phyloP scores from a whole-genome alignment of 768 basidiomycete genomes.

The Russula vinacea region DNA sequence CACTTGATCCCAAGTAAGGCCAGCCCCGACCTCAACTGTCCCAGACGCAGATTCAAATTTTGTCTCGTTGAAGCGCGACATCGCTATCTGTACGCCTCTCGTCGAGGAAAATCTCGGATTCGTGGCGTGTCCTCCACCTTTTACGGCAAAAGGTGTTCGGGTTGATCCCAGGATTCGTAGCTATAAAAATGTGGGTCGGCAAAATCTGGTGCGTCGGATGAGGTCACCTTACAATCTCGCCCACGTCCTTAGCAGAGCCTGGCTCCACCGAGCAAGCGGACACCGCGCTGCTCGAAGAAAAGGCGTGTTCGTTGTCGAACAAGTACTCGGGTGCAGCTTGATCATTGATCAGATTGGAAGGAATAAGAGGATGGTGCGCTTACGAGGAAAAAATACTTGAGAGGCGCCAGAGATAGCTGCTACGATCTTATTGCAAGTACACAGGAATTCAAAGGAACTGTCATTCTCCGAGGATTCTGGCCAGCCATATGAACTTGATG shows the following conservation, averaged over 20 bases:
- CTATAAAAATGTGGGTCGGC: background rate
- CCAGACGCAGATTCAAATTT: background rate
- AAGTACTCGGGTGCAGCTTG: constrained; percentile 20
- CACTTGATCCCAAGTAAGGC: constrained; percentile 33
- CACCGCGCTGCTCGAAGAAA: background rate
- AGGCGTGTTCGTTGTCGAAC: constrained; percentile 15
- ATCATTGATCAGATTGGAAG: background rate
- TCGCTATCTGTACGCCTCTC: constrained; percentile 32
- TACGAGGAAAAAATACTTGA: constrained; percentile 10
- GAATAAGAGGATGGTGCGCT: background rate
- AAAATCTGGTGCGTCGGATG: background rate
- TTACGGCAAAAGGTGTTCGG: constrained; percentile 19
- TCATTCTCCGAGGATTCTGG: background rate
- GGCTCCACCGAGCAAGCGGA: constrained; percentile 31
- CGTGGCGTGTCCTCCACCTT: constrained; percentile 32
- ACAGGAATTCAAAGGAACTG: background rate
- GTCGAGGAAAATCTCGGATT: constrained; percentile 34
- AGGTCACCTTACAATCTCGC: constrained; percentile 18
- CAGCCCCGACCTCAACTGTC: constrained; percentile 30
- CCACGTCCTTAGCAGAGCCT: constrained; percentile 24
- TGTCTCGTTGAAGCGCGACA: constrained; percentile 29
- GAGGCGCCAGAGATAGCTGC: background rate
- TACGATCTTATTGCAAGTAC: background rate
- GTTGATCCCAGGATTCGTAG: constrained; percentile 19
- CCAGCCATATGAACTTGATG: too few species aligned